Evolutionary conservation across 2,329 filamentous ascomycete species (phyloP).

Genomic region (Alternaria ethzedia): DNA sequence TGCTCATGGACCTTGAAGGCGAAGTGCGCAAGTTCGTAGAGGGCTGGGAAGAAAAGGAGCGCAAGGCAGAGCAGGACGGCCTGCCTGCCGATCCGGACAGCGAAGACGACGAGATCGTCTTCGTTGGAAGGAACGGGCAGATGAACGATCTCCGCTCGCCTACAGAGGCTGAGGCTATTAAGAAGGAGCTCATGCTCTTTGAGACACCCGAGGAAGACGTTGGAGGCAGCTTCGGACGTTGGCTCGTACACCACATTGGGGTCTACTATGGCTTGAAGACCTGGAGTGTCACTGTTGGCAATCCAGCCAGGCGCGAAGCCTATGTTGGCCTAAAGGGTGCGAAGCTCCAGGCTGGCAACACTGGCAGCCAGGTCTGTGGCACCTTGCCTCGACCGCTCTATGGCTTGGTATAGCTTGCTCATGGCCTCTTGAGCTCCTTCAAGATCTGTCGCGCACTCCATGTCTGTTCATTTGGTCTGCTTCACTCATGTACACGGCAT

Average conservation of each 20-base stretch:
- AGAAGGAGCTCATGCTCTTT: slow-evolving; percentile 75
- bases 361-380: slow-evolving; percentile 14
- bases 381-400: slow-evolving; percentile 46
- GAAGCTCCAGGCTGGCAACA: slow-evolving; percentile 34
- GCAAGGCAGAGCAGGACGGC: slow-evolving; percentile 56
- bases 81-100: slow-evolving; percentile 58
- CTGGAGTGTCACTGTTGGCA: slow-evolving; percentile 75
- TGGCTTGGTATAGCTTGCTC: slow-evolving; percentile 37
- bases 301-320: slow-evolving; percentile 76
- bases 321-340: slow-evolving; percentile 75
- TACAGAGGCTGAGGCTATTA: slow-evolving; percentile 59
- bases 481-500: background rate
- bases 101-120: slow-evolving; percentile 88
- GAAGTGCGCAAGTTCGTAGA: slow-evolving; percentile 79
- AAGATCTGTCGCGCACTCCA: background rate
- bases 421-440: background rate
- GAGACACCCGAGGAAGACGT: slow-evolving; percentile 78
- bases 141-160: slow-evolving; percentile 64
- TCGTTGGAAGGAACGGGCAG: slow-evolving; percentile 74
- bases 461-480: background rate
- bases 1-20: slow-evolving; percentile 84
- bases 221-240: slow-evolving; percentile 83
- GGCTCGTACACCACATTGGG: slow-evolving; percentile 91
- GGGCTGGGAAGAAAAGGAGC: slow-evolving; percentile 63
- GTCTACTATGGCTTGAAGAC: slow-evolving; percentile 90